These are phyloP conservation scores for Neurospora sp. DNA, from an alignment of 2,329 filamentous ascomycete genomes.

Conservation along the genomic window DNA sequence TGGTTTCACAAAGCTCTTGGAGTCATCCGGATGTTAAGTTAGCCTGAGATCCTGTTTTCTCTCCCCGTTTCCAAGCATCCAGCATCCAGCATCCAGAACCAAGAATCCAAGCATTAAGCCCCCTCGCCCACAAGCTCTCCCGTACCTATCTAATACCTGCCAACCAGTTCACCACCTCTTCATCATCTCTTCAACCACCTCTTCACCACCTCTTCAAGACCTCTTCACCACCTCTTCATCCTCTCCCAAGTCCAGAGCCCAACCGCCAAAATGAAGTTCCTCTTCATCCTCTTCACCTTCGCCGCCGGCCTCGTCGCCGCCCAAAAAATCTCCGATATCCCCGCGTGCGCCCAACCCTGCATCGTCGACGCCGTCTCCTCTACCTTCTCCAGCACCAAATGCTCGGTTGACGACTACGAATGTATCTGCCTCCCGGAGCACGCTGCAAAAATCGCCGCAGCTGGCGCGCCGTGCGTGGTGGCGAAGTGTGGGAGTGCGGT, in stretches of 20 bases:
- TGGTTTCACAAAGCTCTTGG: no score
- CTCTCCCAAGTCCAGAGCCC: no score
- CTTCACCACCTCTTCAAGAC: not conserved
- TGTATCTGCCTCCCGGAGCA: not conserved
- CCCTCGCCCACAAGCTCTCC: not conserved
- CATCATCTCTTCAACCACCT: no score
- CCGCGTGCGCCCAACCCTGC: not conserved
- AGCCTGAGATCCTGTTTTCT: not conserved
- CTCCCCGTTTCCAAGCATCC: not conserved
- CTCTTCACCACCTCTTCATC: not conserved
- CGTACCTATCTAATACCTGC: not conserved
- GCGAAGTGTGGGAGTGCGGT: not conserved
- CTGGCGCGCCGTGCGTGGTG: not conserved
- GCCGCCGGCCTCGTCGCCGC: not conserved
- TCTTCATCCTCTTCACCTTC: not conserved
- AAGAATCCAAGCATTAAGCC: not conserved
- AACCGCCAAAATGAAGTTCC: not conserved
- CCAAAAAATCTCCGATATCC: not conserved
- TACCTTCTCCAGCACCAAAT: not conserved
- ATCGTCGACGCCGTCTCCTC: not conserved
- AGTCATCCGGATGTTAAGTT: no score
- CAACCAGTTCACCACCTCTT: not conserved
- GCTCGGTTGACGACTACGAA: not conserved
- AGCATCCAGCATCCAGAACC: not conserved
- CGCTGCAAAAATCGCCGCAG: not conserved